phyloP scores from a whole-genome alignment of 2,329 filamentous ascomycete genomes.

The Hymenoscyphus linearis region DNA sequence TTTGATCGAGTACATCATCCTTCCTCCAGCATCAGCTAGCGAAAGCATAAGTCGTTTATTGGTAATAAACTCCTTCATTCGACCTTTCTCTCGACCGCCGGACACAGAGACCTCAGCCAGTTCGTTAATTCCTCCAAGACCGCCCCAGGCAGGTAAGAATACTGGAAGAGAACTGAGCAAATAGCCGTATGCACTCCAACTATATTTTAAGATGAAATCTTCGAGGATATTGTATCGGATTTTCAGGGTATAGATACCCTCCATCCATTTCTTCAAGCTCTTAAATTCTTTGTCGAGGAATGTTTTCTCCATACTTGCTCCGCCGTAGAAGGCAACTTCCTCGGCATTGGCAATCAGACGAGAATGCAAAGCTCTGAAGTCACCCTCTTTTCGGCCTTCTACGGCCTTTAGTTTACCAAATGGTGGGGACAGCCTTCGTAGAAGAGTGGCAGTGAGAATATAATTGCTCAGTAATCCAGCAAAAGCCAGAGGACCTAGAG shows the following conservation, averaged over 20 bases:
- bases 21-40: conserved; percentile 87
- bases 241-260: conserved; percentile 94
- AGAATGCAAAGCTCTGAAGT: conserved; percentile 87
- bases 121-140: conserved; percentile 69
- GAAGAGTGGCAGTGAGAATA: conserved; percentile 84
- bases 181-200: conserved; percentile 97
- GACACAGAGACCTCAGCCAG: conserved; percentile 46
- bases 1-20: conserved; percentile 99
- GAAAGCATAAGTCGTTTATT: conserved; percentile 98
- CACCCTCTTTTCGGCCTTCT: conserved; percentile 89
- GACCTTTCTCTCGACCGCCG: conserved; percentile 65
- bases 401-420: conserved; percentile 97
- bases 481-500: conserved; percentile 81
- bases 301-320: conserved; percentile 88
- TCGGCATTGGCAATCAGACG: conserved; percentile 94
- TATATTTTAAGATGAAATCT: conserved; percentile 96
- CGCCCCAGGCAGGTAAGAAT: conserved; percentile 91
- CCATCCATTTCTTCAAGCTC: conserved; percentile 94
- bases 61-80: conserved; percentile 98
- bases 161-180: conserved; percentile 87
- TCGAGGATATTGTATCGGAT: conserved; percentile 99
- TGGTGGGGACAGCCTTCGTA: conserved; percentile 83
- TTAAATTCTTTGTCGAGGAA: conserved; percentile 90
- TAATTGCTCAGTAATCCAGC: conserved; percentile 88
- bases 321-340: conserved; percentile 95